Base-by-base conservation (phyloP, 345 rosid genomes). In the Lepidium didymum region DNA sequence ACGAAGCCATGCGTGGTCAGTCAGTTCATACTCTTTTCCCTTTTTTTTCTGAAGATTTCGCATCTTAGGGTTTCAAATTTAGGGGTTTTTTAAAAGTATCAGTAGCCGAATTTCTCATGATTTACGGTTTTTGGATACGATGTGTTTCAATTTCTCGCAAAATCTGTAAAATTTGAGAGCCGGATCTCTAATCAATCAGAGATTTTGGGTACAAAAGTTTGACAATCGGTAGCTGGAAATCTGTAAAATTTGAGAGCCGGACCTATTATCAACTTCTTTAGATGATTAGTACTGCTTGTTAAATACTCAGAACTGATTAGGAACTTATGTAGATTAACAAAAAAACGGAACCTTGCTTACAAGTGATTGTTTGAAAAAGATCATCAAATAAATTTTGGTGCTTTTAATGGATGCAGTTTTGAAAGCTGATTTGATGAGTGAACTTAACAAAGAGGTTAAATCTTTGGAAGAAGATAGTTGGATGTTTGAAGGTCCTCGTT, bases 401-500 rank as follows among this genome's bases (percentile, higher is more conserved):
- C 31, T 16, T 62, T 37, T 54, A 11, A 56, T 56, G 15, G 9
- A 27, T 75, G 79, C 82, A 93, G 98, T 81, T 62, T 69, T 94
- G 79, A 90, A 87, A 68, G 74, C 85, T 71, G 99, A 93, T 83
- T 56, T 93, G 66, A 80, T 83, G 86, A 81, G 75, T 75, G 81
- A 85, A 35, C 82, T 93, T 33, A 78, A 86, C 67, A 87, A 88
- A 82, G 87, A 79, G 83, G 97, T 87, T 67, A 91, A 85, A 74
- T 85, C 93, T 7, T 56, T 94, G 83, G 99, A 94, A 63, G 93
- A 87, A 70, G 99, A 94, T 79, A 86, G 65, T 70, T 94, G 97
- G 99, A 91, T 77, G 85, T 91, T 91, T 46, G 87, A 89, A 49
- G 97, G 89, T 31, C 99, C 96, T 37, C 97, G 91, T 55, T 94